These are phyloP conservation scores for Quercus suber DNA, from an alignment of 306 rosid species.

Conservation along the genomic window DNA sequence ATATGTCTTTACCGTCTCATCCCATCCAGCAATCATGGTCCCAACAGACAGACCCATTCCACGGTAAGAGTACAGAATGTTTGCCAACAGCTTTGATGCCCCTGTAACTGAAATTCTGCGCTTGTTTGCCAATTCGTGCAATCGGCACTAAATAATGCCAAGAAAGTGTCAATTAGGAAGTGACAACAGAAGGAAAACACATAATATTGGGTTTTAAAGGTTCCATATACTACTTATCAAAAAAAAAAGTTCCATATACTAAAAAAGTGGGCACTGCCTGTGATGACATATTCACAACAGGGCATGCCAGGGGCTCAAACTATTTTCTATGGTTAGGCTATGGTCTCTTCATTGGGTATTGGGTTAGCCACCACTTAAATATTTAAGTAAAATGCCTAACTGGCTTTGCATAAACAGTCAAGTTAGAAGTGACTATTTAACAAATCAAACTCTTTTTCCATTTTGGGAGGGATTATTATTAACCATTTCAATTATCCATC, in stretches of 20 bases:
- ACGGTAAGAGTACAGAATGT: slow-evolving; percentile 94
- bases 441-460: not conserved
- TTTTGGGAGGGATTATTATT: not conserved
- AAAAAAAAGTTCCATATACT: too few relatives aligned
- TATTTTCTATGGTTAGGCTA: not conserved
- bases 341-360: not conserved
- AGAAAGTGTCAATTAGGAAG: slow-evolving; percentile 1
- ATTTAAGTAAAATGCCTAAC: not conserved
- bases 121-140: slow-evolving; percentile 93
- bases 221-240: too few relatives aligned
- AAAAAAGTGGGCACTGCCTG: not conserved
- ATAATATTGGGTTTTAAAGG: not conserved
- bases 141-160: slow-evolving; percentile 55
- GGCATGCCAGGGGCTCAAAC: not conserved
- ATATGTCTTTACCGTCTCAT: slow-evolving; percentile 72
- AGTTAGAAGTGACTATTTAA: not conserved
- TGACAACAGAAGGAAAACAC: not conserved
- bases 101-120: slow-evolving; percentile 97
- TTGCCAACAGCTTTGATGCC: slow-evolving; percentile 92
- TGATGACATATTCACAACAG: not conserved
- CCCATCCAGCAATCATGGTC: slow-evolving; percentile 99
- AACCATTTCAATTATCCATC: not conserved
- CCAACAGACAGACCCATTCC: slow-evolving; percentile 99
- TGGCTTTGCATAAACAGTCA: not conserved
- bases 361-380: not conserved